phyloP scores from a whole-genome alignment of 2,329 filamentous ascomycete species.

The Ilyonectria robusta region DNA sequence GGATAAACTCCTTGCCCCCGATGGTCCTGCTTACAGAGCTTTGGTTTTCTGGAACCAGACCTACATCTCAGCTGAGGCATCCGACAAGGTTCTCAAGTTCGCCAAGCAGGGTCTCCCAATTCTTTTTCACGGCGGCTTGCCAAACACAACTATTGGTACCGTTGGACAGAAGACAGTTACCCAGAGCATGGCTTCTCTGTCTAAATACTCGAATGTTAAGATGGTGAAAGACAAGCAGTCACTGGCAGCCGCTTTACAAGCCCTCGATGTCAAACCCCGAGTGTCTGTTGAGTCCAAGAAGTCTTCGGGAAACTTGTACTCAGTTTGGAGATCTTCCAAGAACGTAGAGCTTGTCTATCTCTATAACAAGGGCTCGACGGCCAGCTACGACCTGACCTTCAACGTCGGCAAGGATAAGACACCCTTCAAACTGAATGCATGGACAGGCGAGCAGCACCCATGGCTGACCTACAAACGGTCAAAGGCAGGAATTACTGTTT shows the following conservation, averaged over 20 bases:
- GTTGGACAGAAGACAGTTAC: neutral
- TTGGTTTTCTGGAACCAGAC: neutral
- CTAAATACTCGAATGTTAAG: neutral
- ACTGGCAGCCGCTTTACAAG: neutral
- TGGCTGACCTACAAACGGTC: too few species aligned
- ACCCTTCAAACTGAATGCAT: too few species aligned
- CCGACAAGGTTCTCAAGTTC: neutral
- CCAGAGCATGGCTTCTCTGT: neutral
- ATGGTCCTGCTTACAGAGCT: neutral
- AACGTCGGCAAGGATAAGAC: too few species aligned
- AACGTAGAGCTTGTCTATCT: conserved; percentile 1
- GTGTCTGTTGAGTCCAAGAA: neutral
- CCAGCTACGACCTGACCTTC: neutral
- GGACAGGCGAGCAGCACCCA: too few species aligned
- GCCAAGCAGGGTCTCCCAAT: neutral
- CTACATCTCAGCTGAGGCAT: neutral
- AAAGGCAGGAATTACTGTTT: too few species aligned
- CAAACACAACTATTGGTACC: conserved; percentile 2
- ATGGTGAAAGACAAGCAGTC: neutral
- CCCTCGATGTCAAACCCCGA: neutral
- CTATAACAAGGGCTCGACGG: neutral
- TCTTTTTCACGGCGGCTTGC: neutral
- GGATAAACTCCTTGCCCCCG: neutral
- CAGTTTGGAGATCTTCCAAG: neutral
- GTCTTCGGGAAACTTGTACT: neutral